phyloP scores from a whole-genome alignment of 2,329 filamentous ascomycete genomes.

The Alternaria consortialis region DNA sequence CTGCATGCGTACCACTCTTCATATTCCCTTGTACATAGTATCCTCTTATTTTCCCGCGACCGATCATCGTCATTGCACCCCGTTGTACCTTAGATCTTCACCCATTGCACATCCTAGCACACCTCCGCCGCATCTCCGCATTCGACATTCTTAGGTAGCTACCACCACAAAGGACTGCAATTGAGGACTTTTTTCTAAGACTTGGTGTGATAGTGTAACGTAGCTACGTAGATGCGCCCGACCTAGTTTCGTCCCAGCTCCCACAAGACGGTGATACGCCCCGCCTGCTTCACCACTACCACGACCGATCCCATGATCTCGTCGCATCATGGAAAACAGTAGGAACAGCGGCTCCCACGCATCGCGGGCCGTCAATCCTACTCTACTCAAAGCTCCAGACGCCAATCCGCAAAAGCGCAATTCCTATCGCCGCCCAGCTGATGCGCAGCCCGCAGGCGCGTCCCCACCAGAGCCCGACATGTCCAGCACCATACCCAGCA shows the following conservation, averaged over 20 bases:
- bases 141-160: constrained; percentile 31
- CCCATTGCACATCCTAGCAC: constrained; percentile 16
- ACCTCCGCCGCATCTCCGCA: constrained; percentile 21
- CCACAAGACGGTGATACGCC: constrained; percentile 22
- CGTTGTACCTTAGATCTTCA: constrained; percentile 7
- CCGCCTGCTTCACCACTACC: constrained; percentile 19
- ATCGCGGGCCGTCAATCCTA: constrained; percentile 31
- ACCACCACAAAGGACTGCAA: constrained; percentile 26
- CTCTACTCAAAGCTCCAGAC: constrained; percentile 37
- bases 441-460: constrained; percentile 35
- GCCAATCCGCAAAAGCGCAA: constrained; percentile 44
- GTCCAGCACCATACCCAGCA: constrained; percentile 36
- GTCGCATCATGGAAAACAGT: constrained; percentile 43
- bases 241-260: constrained; percentile 18
- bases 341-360: constrained; percentile 38
- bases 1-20: constrained; percentile 18
- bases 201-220: constrained; percentile 32
- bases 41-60: constrained; percentile 17
- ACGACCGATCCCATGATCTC: constrained; percentile 29
- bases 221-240: constrained; percentile 9
- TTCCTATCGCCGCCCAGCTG: constrained; percentile 45
- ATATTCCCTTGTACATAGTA: constrained; percentile 33
- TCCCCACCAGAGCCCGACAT: constrained; percentile 26
- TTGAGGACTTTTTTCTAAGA: constrained; percentile 24
- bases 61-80: constrained; percentile 14